phyloP scores from a whole-genome alignment of 768 basidiomycete species.

The Dacryopinax spathularia region DNA sequence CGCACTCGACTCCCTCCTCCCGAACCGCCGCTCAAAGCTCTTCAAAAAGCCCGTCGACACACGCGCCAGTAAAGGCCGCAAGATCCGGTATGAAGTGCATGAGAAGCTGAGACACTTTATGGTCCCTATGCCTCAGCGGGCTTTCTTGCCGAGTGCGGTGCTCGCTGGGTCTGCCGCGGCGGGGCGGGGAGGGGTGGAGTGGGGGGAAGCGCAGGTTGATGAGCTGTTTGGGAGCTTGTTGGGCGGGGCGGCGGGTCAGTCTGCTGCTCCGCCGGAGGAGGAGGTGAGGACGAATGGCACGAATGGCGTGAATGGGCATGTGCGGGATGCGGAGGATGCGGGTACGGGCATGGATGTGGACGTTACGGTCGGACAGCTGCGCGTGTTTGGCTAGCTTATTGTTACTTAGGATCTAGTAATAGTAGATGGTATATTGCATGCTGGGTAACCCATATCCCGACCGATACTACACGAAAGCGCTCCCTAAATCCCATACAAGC shows the following conservation, averaged over 20 bases:
- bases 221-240: constrained; percentile 82
- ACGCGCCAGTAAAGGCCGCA: constrained; percentile 88
- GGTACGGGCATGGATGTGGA: neutral
- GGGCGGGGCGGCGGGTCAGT: constrained; percentile 26
- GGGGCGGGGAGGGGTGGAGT: constrained; percentile 28
- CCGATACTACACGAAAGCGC: neutral
- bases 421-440: neutral
- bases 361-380: neutral
- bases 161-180: no score
- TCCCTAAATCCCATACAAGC: neutral
- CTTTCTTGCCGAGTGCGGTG: no score
- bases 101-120: constrained; percentile 96
- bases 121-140: constrained; percentile 65
- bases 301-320: no score
- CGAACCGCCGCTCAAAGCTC: constrained; percentile 27
- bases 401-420: neutral
- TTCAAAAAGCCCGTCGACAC: constrained; percentile 75
- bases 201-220: constrained; percentile 95
- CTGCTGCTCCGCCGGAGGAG: neutral
- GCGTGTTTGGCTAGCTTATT: neutral
- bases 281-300: neutral
- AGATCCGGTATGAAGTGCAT: constrained; percentile 86
- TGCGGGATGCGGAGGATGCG: neutral
- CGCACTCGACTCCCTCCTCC: constrained; percentile 2
- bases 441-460: no score